phyloP scores from a whole-genome alignment of 129 eudicot species.

The Pseudognaphalium luteoalbum region DNA sequence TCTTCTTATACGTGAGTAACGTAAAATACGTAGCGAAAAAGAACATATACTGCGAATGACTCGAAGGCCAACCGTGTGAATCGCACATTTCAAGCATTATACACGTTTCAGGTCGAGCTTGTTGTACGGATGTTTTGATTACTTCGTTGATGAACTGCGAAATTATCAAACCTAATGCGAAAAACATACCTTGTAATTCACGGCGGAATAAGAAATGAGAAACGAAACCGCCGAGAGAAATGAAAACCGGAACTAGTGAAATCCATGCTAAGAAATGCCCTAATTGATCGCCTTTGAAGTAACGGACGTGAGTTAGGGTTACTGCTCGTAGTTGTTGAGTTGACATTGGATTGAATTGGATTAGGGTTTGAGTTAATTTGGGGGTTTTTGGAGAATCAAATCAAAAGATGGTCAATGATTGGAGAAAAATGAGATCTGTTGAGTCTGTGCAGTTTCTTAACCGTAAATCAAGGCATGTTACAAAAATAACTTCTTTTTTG shows the following conservation, averaged over 20 bases:
- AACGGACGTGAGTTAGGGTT: conserved; percentile 83
- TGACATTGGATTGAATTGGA: conserved; percentile 21
- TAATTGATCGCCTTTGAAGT: conserved; percentile 63
- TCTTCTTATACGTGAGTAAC: conserved; percentile 40
- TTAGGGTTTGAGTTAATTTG: conserved; percentile 15
- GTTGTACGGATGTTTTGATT: conserved; percentile 56
- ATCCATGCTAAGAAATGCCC: conserved; percentile 88
- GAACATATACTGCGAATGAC: conserved; percentile 91
- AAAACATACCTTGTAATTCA: conserved; percentile 76
- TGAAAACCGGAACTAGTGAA: conserved; percentile 77
- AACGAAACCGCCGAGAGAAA: conserved; percentile 75
- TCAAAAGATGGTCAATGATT: conserved; percentile 9
- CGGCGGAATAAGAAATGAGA: conserved; percentile 86
- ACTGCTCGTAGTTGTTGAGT: conserved; percentile 51
- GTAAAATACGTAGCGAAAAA: conserved; percentile 75
- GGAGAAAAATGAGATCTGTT: conserved; percentile 6
- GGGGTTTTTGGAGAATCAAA: neutral
- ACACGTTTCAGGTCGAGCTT: conserved; percentile 84
- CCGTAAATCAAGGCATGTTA: conserved; percentile 6
- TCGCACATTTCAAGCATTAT: conserved; percentile 73
- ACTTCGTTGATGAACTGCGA: conserved; percentile 67
- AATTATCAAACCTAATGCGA: conserved; percentile 63
- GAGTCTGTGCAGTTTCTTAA: neutral
- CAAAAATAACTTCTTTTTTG: neutral
- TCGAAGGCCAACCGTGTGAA: conserved; percentile 97